These are phyloP conservation scores for Pelargonium australe DNA, from an alignment of 441 rosid genomes.

Conservation along the genomic window DNA sequence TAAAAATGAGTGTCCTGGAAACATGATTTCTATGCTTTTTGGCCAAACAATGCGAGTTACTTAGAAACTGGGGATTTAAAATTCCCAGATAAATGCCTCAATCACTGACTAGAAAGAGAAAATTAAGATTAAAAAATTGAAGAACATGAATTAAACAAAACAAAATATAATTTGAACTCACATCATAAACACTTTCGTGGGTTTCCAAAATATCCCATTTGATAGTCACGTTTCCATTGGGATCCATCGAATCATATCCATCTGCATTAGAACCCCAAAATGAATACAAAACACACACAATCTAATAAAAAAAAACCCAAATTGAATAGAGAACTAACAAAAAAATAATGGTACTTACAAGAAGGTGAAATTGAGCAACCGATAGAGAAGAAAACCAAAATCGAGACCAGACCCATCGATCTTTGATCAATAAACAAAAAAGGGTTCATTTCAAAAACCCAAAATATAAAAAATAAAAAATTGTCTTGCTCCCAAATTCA, in stretches of 20 bases:
- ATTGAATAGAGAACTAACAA: neutral
- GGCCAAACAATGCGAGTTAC: neutral
- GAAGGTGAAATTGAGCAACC: slow-evolving; percentile 29
- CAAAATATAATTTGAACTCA: slow-evolving; percentile 17
- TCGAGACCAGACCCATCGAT: slow-evolving; percentile 25
- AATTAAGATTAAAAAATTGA: neutral
- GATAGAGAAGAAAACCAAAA: slow-evolving; percentile 25
- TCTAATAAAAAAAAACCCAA: neutral
- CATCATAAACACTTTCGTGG: slow-evolving; percentile 25
- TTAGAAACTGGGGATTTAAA: neutral
- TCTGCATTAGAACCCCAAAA: slow-evolving; percentile 35
- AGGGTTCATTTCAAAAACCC: slow-evolving; percentile 7
- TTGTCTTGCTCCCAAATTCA: neutral
- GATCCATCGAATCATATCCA: slow-evolving; percentile 83
- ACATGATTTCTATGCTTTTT: neutral
- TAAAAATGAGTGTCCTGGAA: neutral
- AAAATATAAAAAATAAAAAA: neutral
- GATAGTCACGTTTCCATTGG: slow-evolving; percentile 57
- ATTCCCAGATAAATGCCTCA: neutral
- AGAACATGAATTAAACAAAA: neutral
- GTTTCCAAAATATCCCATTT: slow-evolving; percentile 69
- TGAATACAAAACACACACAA: neutral
- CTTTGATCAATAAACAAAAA: slow-evolving; percentile 20
- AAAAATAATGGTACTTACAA: slow-evolving; percentile 13
- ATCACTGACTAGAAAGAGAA: neutral